Evolutionary conservation across 1,284 basidiomycete genomes (phyloP).

Genomic region (Sanghuangporus baumii): DNA sequence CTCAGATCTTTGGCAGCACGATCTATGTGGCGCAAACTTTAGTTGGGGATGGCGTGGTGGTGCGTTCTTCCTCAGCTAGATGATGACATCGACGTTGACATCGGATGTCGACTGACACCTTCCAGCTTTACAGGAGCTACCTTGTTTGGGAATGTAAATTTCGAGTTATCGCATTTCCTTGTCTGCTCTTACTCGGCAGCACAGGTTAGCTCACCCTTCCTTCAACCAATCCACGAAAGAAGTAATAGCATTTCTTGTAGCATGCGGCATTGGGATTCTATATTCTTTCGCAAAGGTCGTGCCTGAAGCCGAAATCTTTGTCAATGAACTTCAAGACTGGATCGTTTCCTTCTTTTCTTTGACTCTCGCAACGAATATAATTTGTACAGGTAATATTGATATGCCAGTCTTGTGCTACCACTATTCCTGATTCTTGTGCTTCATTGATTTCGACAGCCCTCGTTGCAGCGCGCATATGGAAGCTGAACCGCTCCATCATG

Average conservation of each 20-base stretch:
- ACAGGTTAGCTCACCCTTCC: not conserved
- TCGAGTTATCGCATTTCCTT: not conserved
- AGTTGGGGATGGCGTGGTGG: conserved; percentile 15
- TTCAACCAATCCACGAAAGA: no score
- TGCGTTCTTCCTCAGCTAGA: not conserved
- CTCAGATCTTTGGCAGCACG: conserved; percentile 17
- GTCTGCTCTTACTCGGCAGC: conserved; percentile 1
- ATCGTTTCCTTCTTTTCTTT: conserved; percentile 19
- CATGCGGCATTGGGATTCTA: not conserved
- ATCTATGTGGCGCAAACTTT: conserved; percentile 20
- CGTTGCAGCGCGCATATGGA: conserved; percentile 33
- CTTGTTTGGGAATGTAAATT: conserved; percentile 4
- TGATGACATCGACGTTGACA: not conserved
- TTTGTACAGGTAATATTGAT: conserved; percentile 10
- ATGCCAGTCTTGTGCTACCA: not conserved
- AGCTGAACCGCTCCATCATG: conserved; percentile 23
- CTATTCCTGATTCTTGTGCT: not conserved
- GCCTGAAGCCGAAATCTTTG: conserved; percentile 7
- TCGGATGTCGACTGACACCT: not conserved
- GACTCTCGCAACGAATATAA: conserved; percentile 19
- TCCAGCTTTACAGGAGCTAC: conserved; percentile 8
- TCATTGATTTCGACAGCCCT: conserved; percentile 24
- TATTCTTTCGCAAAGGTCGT: conserved; percentile 2
- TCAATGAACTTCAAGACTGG: conserved; percentile 12
- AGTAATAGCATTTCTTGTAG: not conserved